A percentile compares a stretch with the other conserved stretches of the same genome.
These are phyloP conservation scores for Fusarium sp. DNA, from an alignment of 2,329 filamentous ascomycete genomes.

Conservation along the genomic window DNA sequence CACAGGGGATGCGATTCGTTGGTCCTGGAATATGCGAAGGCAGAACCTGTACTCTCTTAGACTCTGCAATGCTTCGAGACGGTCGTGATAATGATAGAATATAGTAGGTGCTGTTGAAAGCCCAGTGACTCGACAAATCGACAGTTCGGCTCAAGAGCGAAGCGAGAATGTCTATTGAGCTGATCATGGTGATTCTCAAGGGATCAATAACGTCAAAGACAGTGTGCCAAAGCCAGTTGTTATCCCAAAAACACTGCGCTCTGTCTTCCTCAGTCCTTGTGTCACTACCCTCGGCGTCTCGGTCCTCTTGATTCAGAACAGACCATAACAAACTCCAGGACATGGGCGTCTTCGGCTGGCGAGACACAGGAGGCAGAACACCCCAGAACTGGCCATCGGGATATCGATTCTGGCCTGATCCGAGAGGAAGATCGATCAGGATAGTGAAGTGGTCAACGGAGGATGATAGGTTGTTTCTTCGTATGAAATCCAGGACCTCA, in stretches of 20 bases:
- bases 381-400: constrained; percentile 42
- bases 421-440: constrained; percentile 47
- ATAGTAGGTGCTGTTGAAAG: constrained; percentile 71
- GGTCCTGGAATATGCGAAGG: constrained; percentile 24
- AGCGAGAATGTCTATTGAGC: constrained; percentile 70
- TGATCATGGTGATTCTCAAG: constrained; percentile 63
- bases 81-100: constrained; percentile 60
- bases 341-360: constrained; percentile 19
- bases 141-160: constrained; percentile 66
- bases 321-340: constrained; percentile 43
- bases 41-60: neutral
- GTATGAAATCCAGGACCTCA: constrained; percentile 53
- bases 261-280: constrained; percentile 20
- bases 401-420: constrained; percentile 40
- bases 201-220: constrained; percentile 65
- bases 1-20: constrained; percentile 41
- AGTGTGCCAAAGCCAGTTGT: constrained; percentile 63
- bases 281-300: constrained; percentile 29
- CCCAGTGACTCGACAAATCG: constrained; percentile 67
- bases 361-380: constrained; percentile 42
- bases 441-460: constrained; percentile 55
- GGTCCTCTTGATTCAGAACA: constrained; percentile 14
- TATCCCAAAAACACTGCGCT: constrained; percentile 36
- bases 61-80: neutral
- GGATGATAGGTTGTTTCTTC: constrained; percentile 48